Base-by-base conservation (phyloP, 495 filamentous ascomycete genomes). In the Peziza echinospora region DNA sequence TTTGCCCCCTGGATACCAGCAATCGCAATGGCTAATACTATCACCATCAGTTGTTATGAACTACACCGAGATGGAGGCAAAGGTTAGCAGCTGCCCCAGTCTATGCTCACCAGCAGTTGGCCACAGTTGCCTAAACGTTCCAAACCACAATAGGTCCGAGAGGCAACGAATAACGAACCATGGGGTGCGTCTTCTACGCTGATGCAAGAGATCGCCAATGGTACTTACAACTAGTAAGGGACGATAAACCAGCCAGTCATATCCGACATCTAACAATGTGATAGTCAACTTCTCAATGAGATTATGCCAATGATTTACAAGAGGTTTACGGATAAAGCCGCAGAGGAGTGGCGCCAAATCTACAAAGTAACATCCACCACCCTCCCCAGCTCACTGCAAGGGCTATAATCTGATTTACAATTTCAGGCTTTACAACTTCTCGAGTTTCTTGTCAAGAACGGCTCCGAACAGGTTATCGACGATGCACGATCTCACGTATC, bases 261-360 rank as follows among this genome's bases (percentile, higher is more conserved):
- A n/a, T n/a, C n/a, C n/a, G n/a, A n/a, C n/a, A n/a, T n/a, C n/a
- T n/a, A n/a, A n/a, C n/a, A n/a, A n/a, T n/a, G n/a, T n/a, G n/a
- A 26, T 55, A 97, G 89, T 59, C 84, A 93, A 75, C 71, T 85
- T 34, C 80, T 99, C 26, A 96, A 93, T 61, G 89, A 99, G 63
- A 96, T 99, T 60, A 99, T 99, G 89, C 89, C 89, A 41, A 82
- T 99, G 82, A 93, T 99, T 54, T 99, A 99, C 68, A 91, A 91
- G 59, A 80, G 89, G 42, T 99, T 99, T 58, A 99, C 89, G 46
- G 89, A 99, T 60, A 99, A 99, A 66, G 71, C 83, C 17, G 85
- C 91, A 40, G 89, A 99, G 60, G 89, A 99, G 63, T 99, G 89
- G 89, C 76, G 91, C 51, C 89, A 99, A 62, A 99, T 96, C 50